Percentiles rank a stretch among this genome's conserved stretches.
phyloP scores from a whole-genome alignment of 2,329 filamentous ascomycete genomes.

The Colletotrichum paranaense region DNA sequence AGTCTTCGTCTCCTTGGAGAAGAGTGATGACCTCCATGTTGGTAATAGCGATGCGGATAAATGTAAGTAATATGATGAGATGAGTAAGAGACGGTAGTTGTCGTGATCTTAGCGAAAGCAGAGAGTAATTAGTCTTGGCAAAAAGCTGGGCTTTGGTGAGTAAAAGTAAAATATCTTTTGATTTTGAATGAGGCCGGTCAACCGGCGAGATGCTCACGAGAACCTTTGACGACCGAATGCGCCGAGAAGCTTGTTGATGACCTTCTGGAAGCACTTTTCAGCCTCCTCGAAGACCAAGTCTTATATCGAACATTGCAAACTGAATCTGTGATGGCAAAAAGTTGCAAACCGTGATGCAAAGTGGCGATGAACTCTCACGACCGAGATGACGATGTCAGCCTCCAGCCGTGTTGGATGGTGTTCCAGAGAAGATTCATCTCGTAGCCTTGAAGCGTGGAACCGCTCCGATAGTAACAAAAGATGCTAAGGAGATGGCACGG shows the following conservation, averaged over 20 bases:
- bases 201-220: not conserved
- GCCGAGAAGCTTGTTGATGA: not conserved
- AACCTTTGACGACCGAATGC: not conserved
- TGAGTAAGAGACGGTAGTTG: not conserved
- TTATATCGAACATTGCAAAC: constrained; percentile 1
- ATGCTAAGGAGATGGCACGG: not conserved
- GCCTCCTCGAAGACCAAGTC: not conserved
- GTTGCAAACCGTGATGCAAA: not conserved
- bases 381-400: not conserved
- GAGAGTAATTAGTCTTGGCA: not conserved
- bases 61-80: not conserved
- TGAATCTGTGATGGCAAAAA: not conserved
- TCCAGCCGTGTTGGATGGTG: not conserved
- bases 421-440: not conserved
- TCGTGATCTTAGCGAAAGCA: not conserved
- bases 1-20: not conserved
- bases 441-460: not conserved
- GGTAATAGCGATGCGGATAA: not conserved
- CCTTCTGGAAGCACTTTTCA: not conserved
- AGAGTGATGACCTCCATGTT: not conserved
- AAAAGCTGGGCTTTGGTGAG: not conserved
- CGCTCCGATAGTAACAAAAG: not conserved
- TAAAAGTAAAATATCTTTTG: not conserved
- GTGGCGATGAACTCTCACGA: not conserved
- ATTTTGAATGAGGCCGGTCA: not conserved